Conservation (phyloP, 495 filamentous ascomycete genomes). For the Cetradonia linearis region DNA sequence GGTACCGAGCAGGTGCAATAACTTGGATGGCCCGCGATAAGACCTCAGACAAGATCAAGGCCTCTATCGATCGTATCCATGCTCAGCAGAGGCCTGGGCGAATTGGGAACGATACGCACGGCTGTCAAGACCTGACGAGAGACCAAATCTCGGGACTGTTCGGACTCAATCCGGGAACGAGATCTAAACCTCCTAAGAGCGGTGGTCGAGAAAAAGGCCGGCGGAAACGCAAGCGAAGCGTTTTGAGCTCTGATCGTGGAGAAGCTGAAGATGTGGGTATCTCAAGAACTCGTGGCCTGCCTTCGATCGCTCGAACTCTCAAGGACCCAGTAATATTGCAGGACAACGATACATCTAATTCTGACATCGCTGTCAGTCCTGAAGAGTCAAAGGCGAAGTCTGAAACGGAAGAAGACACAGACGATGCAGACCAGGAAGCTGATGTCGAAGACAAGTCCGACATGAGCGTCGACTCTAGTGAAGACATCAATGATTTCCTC, state of each 20-base stretch:
- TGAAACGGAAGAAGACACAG: not conserved
- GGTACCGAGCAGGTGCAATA: not conserved
- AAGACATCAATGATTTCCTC: not conserved
- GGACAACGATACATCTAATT: too few relatives aligned
- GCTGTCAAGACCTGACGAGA: not conserved
- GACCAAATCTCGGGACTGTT: not conserved
- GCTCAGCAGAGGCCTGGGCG: not conserved
- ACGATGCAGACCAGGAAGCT: not conserved
- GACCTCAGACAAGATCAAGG: not conserved
- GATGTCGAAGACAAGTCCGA: not conserved
- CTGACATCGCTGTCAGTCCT: too few relatives aligned
- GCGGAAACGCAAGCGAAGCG: too few relatives aligned
- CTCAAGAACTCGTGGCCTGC: too few relatives aligned
- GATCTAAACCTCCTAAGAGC: too few relatives aligned
- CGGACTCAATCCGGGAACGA: not conserved
- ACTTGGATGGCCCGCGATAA: not conserved
- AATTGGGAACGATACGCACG: not conserved
- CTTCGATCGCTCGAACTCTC: too few relatives aligned
- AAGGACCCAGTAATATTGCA: too few relatives aligned
- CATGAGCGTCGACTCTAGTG: not conserved
- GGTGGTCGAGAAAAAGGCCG: too few relatives aligned
- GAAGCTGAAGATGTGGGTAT: too few relatives aligned
- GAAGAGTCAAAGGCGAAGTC: too few relatives aligned
- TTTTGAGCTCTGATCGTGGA: too few relatives aligned
- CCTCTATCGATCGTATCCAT: not conserved